These are phyloP conservation scores for Dactylorhiza incarnata DNA, from an alignment of 106 monocot species.

Conservation along the genomic window DNA sequence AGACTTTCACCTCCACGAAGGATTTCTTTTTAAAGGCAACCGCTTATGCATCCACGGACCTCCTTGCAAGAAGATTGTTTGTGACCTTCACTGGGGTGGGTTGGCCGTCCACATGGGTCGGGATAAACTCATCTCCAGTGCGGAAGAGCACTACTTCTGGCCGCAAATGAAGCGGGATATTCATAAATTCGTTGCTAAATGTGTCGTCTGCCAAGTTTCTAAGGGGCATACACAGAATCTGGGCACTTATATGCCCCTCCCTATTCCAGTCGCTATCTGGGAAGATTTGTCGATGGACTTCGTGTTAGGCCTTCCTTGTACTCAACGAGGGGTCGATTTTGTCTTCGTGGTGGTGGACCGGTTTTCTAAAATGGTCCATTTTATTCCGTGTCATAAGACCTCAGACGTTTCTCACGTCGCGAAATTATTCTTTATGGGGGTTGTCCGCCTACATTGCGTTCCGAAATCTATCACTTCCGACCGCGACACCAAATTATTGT, in stretches of 20 bases:
- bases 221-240: neutral
- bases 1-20: neutral
- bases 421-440: too few relatives aligned
- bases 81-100: neutral
- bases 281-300: constrained; percentile 10
- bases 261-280: constrained; percentile 5
- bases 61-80: neutral
- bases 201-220: neutral
- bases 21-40: neutral
- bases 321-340: neutral
- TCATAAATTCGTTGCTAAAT: neutral
- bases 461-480: too few relatives aligned
- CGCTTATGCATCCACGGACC: neutral
- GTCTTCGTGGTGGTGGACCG: constrained; percentile 4
- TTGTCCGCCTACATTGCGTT: too few relatives aligned
- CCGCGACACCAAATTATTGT: too few relatives aligned
- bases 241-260: neutral
- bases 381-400: neutral
- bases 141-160: constrained; percentile 1
- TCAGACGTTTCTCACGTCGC: neutral
- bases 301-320: constrained; percentile 1
- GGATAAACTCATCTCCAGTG: neutral
- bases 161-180: neutral
- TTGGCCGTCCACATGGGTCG: constrained; percentile 1
- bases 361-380: constrained; percentile 15